Percentiles rank a stretch among this genome's conserved stretches.
These are phyloP conservation scores for Agaricus subrufescens DNA, from an alignment of 768 basidiomycete genomes.

Conservation along the genomic window DNA sequence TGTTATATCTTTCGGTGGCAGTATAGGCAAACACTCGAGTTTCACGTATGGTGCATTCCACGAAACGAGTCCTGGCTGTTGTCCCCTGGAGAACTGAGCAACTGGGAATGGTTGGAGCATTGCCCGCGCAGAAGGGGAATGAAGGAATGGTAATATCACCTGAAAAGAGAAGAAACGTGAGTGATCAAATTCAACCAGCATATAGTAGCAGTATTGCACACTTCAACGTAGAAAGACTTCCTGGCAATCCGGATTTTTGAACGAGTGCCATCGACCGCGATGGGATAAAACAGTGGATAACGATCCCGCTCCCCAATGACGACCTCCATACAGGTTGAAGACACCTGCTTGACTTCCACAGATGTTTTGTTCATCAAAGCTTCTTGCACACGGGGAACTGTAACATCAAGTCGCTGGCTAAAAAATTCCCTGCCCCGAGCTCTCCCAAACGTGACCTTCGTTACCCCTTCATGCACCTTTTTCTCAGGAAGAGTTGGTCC, in stretches of 20 bases:
- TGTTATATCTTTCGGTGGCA: constrained; percentile 11
- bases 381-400: constrained; percentile 12
- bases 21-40: constrained; percentile 18
- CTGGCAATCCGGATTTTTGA: constrained; percentile 44
- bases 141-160: constrained; percentile 21
- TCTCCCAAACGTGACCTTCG: background rate
- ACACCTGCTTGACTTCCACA: constrained; percentile 20
- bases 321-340: constrained; percentile 28
- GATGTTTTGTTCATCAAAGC: constrained; percentile 17
- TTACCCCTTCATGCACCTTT: background rate
- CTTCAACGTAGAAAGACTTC: constrained; percentile 48
- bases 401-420: constrained; percentile 13
- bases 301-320: constrained; percentile 19
- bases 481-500: background rate
- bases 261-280: constrained; percentile 34
- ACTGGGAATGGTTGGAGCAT: constrained; percentile 27
- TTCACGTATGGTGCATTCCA: constrained; percentile 29
- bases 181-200: background rate
- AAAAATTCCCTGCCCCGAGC: background rate
- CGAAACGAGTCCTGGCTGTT: constrained; percentile 13
- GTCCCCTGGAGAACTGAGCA: background rate
- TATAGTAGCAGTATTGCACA: too few species aligned
- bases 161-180: constrained; percentile 7
- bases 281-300: constrained; percentile 30
- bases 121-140: constrained; percentile 11